A percentile compares a stretch with the other conserved stretches of the same genome.
These are phyloP conservation scores for Mayamaea pseudoterrestris DNA, from an alignment of 108 stramenopile species.

Conservation along the genomic window DNA sequence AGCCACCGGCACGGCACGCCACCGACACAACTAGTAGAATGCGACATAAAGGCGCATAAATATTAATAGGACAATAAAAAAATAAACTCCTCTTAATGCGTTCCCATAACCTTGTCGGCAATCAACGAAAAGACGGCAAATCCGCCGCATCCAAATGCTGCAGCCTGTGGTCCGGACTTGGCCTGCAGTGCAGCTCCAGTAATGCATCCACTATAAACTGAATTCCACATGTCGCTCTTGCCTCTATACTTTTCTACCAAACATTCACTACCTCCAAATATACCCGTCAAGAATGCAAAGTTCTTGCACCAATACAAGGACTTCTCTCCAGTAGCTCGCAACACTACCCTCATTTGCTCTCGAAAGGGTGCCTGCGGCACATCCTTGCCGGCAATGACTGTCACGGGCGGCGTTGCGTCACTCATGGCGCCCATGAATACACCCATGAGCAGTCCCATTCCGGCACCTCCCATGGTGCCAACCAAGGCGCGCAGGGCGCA, in stretches of 20 bases:
- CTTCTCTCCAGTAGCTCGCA: slow-evolving; percentile 74
- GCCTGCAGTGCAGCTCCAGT: slow-evolving; percentile 88
- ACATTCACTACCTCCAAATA: slow-evolving; percentile 82
- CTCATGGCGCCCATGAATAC: slow-evolving; percentile 83
- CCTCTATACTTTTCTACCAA: slow-evolving; percentile 88
- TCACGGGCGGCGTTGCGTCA: slow-evolving; percentile 77
- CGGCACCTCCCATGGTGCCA: slow-evolving; percentile 76
- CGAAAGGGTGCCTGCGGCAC: slow-evolving; percentile 76
- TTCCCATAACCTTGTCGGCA: slow-evolving; percentile 84
- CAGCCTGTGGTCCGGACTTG: slow-evolving; percentile 81
- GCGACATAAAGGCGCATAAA: no score
- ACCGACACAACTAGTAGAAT: no score
- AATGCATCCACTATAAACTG: slow-evolving; percentile 79
- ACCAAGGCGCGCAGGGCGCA: slow-evolving; percentile 81
- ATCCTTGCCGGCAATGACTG: slow-evolving; percentile 69
- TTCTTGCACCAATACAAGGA: slow-evolving; percentile 80
- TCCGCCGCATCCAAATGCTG: slow-evolving; percentile 86
- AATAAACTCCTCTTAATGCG: no score
- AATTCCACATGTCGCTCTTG: slow-evolving; percentile 90
- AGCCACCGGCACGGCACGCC: no score
- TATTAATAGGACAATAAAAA: no score
- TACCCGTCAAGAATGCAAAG: slow-evolving; percentile 90
- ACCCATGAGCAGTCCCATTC: slow-evolving; percentile 82
- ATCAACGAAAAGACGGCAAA: slow-evolving; percentile 90
- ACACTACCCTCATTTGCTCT: slow-evolving; percentile 68